These are phyloP conservation scores for Penicillium janthinellum DNA, from an alignment of 2,329 filamentous ascomycete species.

Conservation along the genomic window DNA sequence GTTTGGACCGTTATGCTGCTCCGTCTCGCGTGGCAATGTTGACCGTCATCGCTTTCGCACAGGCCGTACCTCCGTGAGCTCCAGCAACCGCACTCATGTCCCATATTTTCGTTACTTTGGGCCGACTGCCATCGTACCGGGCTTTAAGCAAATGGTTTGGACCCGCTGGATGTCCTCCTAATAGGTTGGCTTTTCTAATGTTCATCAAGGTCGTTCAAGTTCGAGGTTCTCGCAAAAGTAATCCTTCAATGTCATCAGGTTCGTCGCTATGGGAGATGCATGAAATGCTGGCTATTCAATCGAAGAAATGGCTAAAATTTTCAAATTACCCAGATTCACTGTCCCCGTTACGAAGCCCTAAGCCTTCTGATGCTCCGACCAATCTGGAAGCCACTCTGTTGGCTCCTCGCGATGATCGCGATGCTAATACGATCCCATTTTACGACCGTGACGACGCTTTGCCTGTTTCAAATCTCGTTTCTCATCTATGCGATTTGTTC, in stretches of 20 bases:
- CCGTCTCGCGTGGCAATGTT: constrained; percentile 5
- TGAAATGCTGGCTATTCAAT: not conserved
- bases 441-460: constrained; percentile 73
- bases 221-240: constrained; percentile 54
- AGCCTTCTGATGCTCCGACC: constrained; percentile 23
- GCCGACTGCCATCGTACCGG: constrained; percentile 85
- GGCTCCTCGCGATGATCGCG: constrained; percentile 34
- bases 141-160: constrained; percentile 85
- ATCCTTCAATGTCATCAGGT: constrained; percentile 44
- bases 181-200: constrained; percentile 19
- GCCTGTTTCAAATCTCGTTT: constrained; percentile 74
- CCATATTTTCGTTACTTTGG: constrained; percentile 92
- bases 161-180: not conserved
- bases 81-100: constrained; percentile 53
- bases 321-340: constrained; percentile 33
- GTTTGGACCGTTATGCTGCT: constrained; percentile 14
- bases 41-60: constrained; percentile 1
- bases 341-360: constrained; percentile 41
- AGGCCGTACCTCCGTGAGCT: constrained; percentile 44
- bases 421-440: constrained; percentile 59
- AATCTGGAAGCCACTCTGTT: constrained; percentile 21
- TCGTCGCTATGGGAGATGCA: constrained; percentile 14
- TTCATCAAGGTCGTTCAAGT: constrained; percentile 61
- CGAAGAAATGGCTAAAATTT: not conserved
- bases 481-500: constrained; percentile 76